Percentiles rank a stretch among this genome's conserved stretches.
Evolutionary conservation across 2,329 filamentous ascomycete genomes (phyloP).

Genomic region (Ceratocystis ficicola): DNA sequence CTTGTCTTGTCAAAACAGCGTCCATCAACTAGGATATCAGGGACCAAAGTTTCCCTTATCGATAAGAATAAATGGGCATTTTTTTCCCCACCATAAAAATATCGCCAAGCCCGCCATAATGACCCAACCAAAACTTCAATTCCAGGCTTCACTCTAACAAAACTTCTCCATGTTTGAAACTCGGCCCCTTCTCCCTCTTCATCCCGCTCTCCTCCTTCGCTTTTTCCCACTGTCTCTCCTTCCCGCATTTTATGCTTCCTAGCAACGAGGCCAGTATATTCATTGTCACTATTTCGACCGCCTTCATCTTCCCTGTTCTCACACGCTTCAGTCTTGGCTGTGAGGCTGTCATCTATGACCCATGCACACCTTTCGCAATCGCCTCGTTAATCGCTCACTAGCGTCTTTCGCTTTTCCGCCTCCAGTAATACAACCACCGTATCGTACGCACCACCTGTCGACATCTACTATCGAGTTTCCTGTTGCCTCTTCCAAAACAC

Average conservation of each 20-base stretch:
- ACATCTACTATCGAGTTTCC: background rate
- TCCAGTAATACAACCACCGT: too few relatives aligned
- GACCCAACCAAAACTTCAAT: too few relatives aligned
- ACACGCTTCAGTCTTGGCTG: background rate
- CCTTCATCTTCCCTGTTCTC: background rate
- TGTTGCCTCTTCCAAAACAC: background rate
- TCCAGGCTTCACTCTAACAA: too few relatives aligned
- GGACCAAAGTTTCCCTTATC: constrained; percentile 12
- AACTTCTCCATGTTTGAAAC: background rate
- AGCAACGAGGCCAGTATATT: background rate
- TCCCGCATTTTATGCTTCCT: background rate
- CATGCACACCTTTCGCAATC: background rate
- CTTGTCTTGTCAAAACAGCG: too few relatives aligned
- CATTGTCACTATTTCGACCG: background rate
- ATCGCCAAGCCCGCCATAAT: background rate
- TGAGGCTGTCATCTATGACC: background rate
- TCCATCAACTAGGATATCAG: background rate
- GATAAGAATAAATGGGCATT: background rate
- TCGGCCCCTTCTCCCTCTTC: background rate
- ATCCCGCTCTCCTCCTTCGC: background rate
- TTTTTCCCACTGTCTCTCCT: background rate
- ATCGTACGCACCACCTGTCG: background rate
- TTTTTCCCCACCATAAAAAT: constrained; percentile 11
- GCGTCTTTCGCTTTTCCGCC: background rate
- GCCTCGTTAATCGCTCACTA: background rate